phyloP scores from a whole-genome alignment of 2,329 filamentous ascomycete species.

The Curvularia lunata region DNA sequence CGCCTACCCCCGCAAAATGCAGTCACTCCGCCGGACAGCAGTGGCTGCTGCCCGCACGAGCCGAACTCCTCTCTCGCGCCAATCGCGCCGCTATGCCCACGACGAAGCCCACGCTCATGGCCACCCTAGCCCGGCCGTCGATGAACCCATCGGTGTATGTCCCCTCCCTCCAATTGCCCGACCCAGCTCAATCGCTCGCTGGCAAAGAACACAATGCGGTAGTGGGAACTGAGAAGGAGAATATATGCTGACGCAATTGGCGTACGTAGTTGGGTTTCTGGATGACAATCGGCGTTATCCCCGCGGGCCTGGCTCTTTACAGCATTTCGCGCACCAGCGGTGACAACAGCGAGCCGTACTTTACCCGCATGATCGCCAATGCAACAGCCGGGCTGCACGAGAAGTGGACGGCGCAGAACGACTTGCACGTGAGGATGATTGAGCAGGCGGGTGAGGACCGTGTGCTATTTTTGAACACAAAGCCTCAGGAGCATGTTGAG shows the following conservation, averaged over 20 bases:
- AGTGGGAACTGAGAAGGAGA: background rate
- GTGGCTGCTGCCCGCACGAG: slow-evolving; percentile 51
- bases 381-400: slow-evolving; percentile 62
- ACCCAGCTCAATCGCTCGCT: background rate
- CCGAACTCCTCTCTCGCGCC: slow-evolving; percentile 44
- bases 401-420: slow-evolving; percentile 62
- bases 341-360: slow-evolving; percentile 49
- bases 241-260: slow-evolving; percentile 32
- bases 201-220: background rate
- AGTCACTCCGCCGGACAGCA: slow-evolving; percentile 54
- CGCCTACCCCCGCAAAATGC: slow-evolving; percentile 49
- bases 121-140: slow-evolving; percentile 48
- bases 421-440: slow-evolving; percentile 64
- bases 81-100: slow-evolving; percentile 52
- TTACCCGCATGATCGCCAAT: slow-evolving; percentile 61
- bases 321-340: slow-evolving; percentile 50
- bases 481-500: slow-evolving; percentile 57
- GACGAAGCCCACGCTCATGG: slow-evolving; percentile 43
- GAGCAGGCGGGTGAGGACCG: slow-evolving; percentile 69
- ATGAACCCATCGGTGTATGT: slow-evolving; percentile 61
- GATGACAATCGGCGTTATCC: slow-evolving; percentile 54
- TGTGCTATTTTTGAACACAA: slow-evolving; percentile 62
- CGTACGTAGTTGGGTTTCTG: slow-evolving; percentile 54
- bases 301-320: slow-evolving; percentile 55
- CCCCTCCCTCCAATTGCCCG: slow-evolving; percentile 20